Percentiles rank a stretch among this genome's conserved stretches.
Evolutionary conservation across 2,329 filamentous ascomycete species (phyloP).

Genomic region (Sarocladiaceae sp.): DNA sequence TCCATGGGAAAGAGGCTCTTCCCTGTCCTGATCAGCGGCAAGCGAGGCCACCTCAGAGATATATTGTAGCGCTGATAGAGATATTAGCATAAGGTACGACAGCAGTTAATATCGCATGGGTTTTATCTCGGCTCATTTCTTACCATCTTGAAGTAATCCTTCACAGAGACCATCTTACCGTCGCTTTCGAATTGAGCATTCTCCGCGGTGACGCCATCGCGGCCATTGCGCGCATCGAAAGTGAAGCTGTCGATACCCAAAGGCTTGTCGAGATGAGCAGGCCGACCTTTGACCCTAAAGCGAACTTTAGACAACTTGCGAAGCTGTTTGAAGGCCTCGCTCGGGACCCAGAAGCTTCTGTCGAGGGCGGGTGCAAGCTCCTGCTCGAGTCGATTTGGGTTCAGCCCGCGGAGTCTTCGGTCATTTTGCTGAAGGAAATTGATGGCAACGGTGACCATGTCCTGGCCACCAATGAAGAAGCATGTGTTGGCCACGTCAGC

Average conservation of each 20-base stretch:
- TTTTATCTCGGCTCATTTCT: no score
- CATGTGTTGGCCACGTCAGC: conserved; percentile 87
- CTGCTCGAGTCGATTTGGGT: conserved; percentile 20
- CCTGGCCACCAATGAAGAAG: conserved; percentile 60
- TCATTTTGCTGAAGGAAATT: conserved; percentile 27
- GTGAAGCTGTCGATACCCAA: conserved; percentile 48
- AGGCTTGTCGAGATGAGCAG: conserved; percentile 32
- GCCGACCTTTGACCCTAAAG: conserved; percentile 47
- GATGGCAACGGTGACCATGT: conserved; percentile 31
- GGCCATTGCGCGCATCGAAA: conserved; percentile 37
- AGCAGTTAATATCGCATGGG: no score
- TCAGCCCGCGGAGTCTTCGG: conserved; percentile 19
- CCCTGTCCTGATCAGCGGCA: conserved; percentile 51
- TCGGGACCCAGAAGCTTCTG: conserved; percentile 25
- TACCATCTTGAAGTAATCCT: conserved; percentile 50
- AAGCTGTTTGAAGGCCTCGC: conserved; percentile 49
- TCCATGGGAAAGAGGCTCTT: conserved; percentile 56
- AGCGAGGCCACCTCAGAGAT: conserved; percentile 35
- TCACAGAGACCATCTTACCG: conserved; percentile 38
- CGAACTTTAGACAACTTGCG: conserved; percentile 48
- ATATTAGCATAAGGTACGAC: no score
- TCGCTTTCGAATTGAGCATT: conserved; percentile 49
- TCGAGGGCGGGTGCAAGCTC: conserved; percentile 29
- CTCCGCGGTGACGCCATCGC: conserved; percentile 41
- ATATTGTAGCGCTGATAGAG: conserved; percentile 51